These are phyloP conservation scores for Xylaria sp. DNA, from an alignment of 2,329 filamentous ascomycete species.

Conservation along the genomic window DNA sequence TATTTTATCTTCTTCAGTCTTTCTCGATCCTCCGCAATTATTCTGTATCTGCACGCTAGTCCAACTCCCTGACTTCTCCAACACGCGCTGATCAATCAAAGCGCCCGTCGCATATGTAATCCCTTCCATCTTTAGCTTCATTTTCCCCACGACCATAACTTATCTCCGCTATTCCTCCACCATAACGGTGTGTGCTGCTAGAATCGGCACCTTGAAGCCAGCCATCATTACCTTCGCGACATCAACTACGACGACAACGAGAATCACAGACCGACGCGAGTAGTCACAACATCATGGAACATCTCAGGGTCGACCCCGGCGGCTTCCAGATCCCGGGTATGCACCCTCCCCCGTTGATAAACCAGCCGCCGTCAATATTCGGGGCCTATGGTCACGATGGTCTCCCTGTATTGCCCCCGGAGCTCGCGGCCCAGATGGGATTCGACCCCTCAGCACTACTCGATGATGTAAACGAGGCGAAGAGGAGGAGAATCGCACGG, in stretches of 20 bases:
- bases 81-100: slow-evolving; percentile 13
- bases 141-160: slow-evolving; percentile 11
- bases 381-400: slow-evolving; percentile 69
- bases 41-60: not conserved
- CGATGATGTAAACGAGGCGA: slow-evolving; percentile 81
- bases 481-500: slow-evolving; percentile 87
- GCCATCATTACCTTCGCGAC: not conserved
- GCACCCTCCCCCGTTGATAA: slow-evolving; percentile 67
- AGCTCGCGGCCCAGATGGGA: slow-evolving; percentile 69
- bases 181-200: not conserved
- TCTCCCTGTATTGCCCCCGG: slow-evolving; percentile 66
- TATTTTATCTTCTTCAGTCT: slow-evolving; percentile 12
- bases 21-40: slow-evolving; percentile 5
- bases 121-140: slow-evolving; percentile 9
- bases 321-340: slow-evolving; percentile 68
- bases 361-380: slow-evolving; percentile 76
- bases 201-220: not conserved
- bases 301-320: slow-evolving; percentile 53
- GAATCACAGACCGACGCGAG: slow-evolving; percentile 15
- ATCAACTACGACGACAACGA: slow-evolving; percentile 11
- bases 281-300: slow-evolving; percentile 55
- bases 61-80: slow-evolving; percentile 6
- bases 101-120: slow-evolving; percentile 21
- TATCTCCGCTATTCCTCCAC: slow-evolving; percentile 24
- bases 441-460: slow-evolving; percentile 65